Base-by-base conservation (phyloP, 768 basidiomycete genomes). In the Holtermannia corniformis region DNA sequence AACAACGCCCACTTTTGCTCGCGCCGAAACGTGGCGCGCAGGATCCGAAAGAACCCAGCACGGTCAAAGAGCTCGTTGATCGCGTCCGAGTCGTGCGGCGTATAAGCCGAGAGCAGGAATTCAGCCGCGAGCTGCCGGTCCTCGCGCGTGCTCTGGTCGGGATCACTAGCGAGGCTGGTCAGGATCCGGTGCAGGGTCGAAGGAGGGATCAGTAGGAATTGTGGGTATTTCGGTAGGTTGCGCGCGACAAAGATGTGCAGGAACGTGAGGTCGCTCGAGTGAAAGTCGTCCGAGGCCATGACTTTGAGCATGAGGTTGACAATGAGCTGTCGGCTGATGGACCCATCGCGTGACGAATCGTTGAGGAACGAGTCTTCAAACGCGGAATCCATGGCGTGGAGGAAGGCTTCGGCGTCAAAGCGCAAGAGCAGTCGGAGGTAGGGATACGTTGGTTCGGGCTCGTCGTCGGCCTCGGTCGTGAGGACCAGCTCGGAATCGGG, bases 111-210 rank as follows among this genome's bases (percentile, higher is more conserved):
- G 16, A 97, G 77, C 26, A 99, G 80, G 69, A 84, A 95, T 73
- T 99, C 95, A 5, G 84, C 82, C 0, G 95, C 95, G 4, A 99
- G 78, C 65, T 99, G 90, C 13, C 95, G 82, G 72, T 97, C 95
- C 66, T 97, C 93, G 22, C 84, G 79, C 0, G 88, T 95, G 63
- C 79, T 81, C 14, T 75, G 72, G 67, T 93, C 88, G 0, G 76
- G 66, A 65, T 91, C 88, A 54, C 80, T 76, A 0, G 87, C 81
- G 12, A 99, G 82, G 4, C 80, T 80, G 53, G 85, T 76, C 46
- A 99, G 80, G 61, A 96, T 81, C 40, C 75, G 77, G 61, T 90
- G 84, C 16, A 91, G 76, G 3, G 79, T 75, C 55, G 79, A 82
- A 0, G 84, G 80, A 0, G 83, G 73, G 41, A 90, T 76, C 50